These are phyloP conservation scores for Osmozyma mogii DNA, from an alignment of 805 yeast genomes.

Conservation along the genomic window DNA sequence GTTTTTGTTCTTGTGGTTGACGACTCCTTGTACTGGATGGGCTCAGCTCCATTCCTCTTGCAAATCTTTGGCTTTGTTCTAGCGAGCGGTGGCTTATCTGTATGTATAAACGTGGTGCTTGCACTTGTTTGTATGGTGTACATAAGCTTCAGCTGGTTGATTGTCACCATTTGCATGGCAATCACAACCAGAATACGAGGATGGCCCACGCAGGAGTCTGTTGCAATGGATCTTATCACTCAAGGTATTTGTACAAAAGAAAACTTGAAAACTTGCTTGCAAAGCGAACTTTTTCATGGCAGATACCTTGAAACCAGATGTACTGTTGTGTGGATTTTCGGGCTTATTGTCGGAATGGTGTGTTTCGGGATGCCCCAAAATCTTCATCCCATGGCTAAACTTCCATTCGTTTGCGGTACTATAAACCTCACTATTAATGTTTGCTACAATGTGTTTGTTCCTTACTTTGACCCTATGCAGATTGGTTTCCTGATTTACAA, in stretches of 20 bases:
- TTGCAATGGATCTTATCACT: constrained; percentile 11
- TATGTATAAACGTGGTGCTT: constrained; percentile 12
- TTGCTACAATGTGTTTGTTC: constrained; percentile 20
- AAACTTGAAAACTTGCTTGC: constrained; percentile 13
- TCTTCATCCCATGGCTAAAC: constrained; percentile 12
- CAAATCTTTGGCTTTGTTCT: constrained; percentile 21
- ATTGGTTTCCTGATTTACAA: constrained; percentile 14
- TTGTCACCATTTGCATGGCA: constrained; percentile 16
- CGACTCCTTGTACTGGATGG: constrained; percentile 19
- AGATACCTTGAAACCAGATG: constrained; percentile 17
- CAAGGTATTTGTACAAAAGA: constrained; percentile 21
- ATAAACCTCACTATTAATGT: constrained; percentile 15
- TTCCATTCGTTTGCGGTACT: constrained; percentile 15
- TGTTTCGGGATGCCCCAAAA: constrained; percentile 16
- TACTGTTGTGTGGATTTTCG: constrained; percentile 17
- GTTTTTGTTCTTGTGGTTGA: constrained; percentile 19
- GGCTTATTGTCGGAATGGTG: constrained; percentile 16
- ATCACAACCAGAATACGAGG: constrained; percentile 19
- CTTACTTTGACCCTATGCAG: constrained; percentile 18
- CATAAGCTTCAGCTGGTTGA: constrained; percentile 16
- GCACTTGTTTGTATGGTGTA: constrained; percentile 12
- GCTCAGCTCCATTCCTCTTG: constrained; percentile 20
- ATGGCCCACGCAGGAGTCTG: constrained; percentile 14
- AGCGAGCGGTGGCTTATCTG: constrained; percentile 21
- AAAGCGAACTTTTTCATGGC: constrained; percentile 17